A percentile compares a stretch with the other conserved stretches of the same genome.
These are phyloP conservation scores for Cylindricascospora bacillispora DNA, from an alignment of 1,139 yeast species.

Conservation along the genomic window DNA sequence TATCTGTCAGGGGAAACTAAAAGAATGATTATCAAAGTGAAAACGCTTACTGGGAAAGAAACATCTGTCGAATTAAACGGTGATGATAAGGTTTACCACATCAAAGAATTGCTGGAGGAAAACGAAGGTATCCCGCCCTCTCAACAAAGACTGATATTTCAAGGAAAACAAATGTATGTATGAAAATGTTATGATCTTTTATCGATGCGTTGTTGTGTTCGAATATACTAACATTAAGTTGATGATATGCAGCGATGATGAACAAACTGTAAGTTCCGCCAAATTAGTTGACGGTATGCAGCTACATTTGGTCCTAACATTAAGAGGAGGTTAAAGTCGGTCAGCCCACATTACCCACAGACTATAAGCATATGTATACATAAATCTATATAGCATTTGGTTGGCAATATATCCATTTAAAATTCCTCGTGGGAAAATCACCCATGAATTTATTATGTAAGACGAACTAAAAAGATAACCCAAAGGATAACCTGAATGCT, in stretches of 20 bases:
- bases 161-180: constrained; percentile 77
- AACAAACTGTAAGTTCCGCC: constrained; percentile 52
- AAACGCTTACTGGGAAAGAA: constrained; percentile 67
- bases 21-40: constrained; percentile 25
- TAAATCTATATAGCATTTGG: no score
- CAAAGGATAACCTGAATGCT: no score
- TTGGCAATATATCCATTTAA: no score
- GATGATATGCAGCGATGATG: constrained; percentile 50
- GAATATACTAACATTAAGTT: constrained; percentile 8
- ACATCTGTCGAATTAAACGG: constrained; percentile 74
- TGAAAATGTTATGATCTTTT: no score
- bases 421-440: no score
- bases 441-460: no score
- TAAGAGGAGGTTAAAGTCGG: constrained; percentile 83
- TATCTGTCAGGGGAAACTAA: no score
- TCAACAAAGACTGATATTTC: constrained; percentile 82
- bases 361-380: no score
- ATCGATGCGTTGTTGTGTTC: no score
- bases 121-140: constrained; percentile 97
- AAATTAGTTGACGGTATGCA: constrained; percentile 65
- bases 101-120: constrained; percentile 90
- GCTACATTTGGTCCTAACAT: constrained; percentile 75
- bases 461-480: no score
- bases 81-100: constrained; percentile 55
- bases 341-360: no score